Evolutionary conservation across 2,329 filamentous ascomycete species (phyloP).

Genomic region (Fonsecaea nubica): DNA sequence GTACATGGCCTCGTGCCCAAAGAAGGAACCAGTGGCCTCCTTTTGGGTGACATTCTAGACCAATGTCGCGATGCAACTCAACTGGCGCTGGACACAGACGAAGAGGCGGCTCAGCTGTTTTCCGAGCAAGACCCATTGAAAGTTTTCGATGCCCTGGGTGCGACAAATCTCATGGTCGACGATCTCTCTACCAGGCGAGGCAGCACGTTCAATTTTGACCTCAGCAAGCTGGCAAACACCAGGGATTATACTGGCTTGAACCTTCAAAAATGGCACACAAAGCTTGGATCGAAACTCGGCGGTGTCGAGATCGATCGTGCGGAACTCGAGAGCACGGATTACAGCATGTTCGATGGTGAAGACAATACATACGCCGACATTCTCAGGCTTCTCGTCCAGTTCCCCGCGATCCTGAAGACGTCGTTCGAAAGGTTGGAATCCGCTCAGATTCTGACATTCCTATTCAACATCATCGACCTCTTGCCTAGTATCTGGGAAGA

Average conservation of each 20-base stretch:
- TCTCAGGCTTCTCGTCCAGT: slow-evolving; percentile 77
- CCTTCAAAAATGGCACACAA: slow-evolving; percentile 81
- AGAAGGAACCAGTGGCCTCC: slow-evolving; percentile 71
- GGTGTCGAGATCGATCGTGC: slow-evolving; percentile 61
- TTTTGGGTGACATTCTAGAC: slow-evolving; percentile 66
- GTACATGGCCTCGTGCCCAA: slow-evolving; percentile 74
- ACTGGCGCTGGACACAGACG: slow-evolving; percentile 83
- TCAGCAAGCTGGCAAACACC: slow-evolving; percentile 81
- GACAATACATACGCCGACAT: slow-evolving; percentile 71
- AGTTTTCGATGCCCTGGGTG: slow-evolving; percentile 80
- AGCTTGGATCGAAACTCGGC: slow-evolving; percentile 68
- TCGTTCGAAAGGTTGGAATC: slow-evolving; percentile 81
- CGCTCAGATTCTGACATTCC: slow-evolving; percentile 70
- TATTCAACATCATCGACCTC: slow-evolving; percentile 60
- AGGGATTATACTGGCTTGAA: slow-evolving; percentile 87
- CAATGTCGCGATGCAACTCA: slow-evolving; percentile 88
- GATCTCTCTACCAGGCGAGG: slow-evolving; percentile 88
- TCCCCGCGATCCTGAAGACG: slow-evolving; percentile 83
- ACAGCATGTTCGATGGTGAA: slow-evolving; percentile 71
- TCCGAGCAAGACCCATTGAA: slow-evolving; percentile 68
- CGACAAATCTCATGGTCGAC: slow-evolving; percentile 88
- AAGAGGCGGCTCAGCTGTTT: slow-evolving; percentile 81
- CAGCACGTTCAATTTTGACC: slow-evolving; percentile 69
- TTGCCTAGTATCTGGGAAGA: slow-evolving; percentile 49
- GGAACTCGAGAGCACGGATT: slow-evolving; percentile 68